These are phyloP conservation scores for Agrocybe chaxingu DNA, from an alignment of 768 basidiomycete species.

Conservation along the genomic window DNA sequence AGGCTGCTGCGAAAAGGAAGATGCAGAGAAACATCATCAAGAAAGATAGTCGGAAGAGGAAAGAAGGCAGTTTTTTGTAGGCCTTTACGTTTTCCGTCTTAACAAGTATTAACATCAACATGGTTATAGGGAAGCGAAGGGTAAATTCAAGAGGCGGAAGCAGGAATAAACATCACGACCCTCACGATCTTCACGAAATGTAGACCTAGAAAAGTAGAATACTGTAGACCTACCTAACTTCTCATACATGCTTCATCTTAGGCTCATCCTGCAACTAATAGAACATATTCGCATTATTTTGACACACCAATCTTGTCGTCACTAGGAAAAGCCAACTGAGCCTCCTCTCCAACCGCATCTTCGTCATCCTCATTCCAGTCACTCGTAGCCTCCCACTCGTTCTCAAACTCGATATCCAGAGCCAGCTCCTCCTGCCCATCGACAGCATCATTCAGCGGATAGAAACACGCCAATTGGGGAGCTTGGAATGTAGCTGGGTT, in stretches of 20 bases:
- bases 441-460: conserved; percentile 49
- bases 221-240: no score
- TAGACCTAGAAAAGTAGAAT: no score
- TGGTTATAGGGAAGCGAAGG: conserved; percentile 42
- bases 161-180: conserved; percentile 23
- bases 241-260: no score
- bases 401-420: conserved; percentile 80
- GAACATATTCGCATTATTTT: no score
- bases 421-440: conserved; percentile 59
- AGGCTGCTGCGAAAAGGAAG: conserved; percentile 73
- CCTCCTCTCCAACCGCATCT: conserved; percentile 71
- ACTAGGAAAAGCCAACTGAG: conserved; percentile 64
- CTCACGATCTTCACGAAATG: no score
- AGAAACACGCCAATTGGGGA: conserved; percentile 54
- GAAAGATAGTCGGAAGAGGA: conserved; percentile 85
- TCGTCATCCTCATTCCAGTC: conserved; percentile 91
- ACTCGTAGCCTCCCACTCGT: conserved; percentile 86
- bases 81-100: conserved; percentile 1
- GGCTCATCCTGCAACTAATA: no score
- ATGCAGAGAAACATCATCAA: conserved; percentile 68
- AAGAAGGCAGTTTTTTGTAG: conserved; percentile 28
- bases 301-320: conserved; percentile 1
- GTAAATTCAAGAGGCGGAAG: conserved; percentile 43
- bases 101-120: not conserved
- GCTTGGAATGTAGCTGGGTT: conserved; percentile 38